These are phyloP conservation scores for Tricholoma hemisulphureum DNA, from an alignment of 768 basidiomycete genomes.

Conservation along the genomic window DNA sequence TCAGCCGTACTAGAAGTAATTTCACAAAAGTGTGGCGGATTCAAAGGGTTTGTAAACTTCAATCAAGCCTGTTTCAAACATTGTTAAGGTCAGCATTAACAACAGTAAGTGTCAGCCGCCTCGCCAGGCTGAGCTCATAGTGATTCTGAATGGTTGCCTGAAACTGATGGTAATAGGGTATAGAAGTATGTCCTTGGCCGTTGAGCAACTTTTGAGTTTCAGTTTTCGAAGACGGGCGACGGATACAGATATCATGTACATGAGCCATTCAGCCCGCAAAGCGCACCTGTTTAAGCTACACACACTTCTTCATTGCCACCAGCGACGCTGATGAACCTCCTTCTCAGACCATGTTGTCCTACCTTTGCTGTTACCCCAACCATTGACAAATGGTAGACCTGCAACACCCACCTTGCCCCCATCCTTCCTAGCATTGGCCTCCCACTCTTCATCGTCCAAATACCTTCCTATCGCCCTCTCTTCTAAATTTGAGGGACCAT, in stretches of 20 bases:
- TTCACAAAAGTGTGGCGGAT: too few relatives aligned
- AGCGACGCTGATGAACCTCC: background rate
- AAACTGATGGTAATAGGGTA: too few relatives aligned
- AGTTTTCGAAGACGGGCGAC: too few relatives aligned
- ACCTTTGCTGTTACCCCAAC: background rate
- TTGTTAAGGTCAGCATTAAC: too few relatives aligned
- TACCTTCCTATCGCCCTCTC: constrained; percentile 56
- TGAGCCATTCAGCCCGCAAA: background rate
- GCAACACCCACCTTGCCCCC: constrained; percentile 1
- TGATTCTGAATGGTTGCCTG: too few relatives aligned
- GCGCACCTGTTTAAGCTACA: background rate
- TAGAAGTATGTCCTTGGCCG: too few relatives aligned
- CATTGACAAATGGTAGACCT: background rate
- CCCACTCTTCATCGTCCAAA: constrained; percentile 72
- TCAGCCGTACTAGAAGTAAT: too few relatives aligned
- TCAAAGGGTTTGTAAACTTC: too few relatives aligned
- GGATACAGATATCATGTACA: background rate
- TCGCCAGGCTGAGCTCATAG: too few relatives aligned
- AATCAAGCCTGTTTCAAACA: too few relatives aligned
- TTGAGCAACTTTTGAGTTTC: background rate
- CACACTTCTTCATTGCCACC: background rate
- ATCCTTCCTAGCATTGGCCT: constrained; percentile 30
- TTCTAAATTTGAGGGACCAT: constrained; percentile 33
- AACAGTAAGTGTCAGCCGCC: too few relatives aligned
- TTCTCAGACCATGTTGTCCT: background rate